phyloP scores from a whole-genome alignment of 257 asterid genomes.

The Solanum appendiculatum region DNA sequence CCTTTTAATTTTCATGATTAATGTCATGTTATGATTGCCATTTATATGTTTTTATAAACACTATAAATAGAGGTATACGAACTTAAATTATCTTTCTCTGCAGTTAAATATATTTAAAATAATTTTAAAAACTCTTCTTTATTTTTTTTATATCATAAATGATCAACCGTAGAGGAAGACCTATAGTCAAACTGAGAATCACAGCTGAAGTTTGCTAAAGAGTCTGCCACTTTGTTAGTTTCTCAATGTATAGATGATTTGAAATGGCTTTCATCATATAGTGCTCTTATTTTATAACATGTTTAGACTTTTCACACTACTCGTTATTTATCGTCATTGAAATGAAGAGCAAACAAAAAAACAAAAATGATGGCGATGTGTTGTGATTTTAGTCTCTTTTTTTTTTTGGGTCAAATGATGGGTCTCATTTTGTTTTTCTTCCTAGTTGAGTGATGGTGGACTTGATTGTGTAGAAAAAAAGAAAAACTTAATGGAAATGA shows the following conservation, averaged over 20 bases:
- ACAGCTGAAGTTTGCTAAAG: too few species aligned
- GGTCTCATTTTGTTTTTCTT: background rate
- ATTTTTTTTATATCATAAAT: too few species aligned
- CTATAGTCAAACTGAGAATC: too few species aligned
- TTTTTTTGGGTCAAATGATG: background rate
- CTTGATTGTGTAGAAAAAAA: background rate
- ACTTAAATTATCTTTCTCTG: too few species aligned
- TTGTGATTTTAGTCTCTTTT: background rate
- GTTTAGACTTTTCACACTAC: background rate
- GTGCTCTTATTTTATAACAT: too few species aligned
- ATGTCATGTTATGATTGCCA: too few species aligned
- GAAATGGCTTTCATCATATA: too few species aligned
- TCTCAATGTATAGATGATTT: too few species aligned
- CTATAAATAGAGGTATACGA: background rate
- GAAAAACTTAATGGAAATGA: background rate
- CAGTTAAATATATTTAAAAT: too few species aligned
- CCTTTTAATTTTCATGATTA: background rate
- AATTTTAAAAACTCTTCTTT: too few species aligned
- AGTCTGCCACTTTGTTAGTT: too few species aligned
- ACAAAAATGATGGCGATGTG: background rate
- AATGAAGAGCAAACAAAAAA: background rate
- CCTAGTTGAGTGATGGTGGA: background rate
- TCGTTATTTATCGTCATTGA: background rate
- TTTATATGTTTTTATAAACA: background rate
- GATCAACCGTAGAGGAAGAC: too few species aligned